Percentiles rank a stretch among this genome's conserved stretches.
Evolutionary conservation across 2,329 filamentous ascomycete genomes (phyloP).

Genomic region (Alternaria solani): DNA sequence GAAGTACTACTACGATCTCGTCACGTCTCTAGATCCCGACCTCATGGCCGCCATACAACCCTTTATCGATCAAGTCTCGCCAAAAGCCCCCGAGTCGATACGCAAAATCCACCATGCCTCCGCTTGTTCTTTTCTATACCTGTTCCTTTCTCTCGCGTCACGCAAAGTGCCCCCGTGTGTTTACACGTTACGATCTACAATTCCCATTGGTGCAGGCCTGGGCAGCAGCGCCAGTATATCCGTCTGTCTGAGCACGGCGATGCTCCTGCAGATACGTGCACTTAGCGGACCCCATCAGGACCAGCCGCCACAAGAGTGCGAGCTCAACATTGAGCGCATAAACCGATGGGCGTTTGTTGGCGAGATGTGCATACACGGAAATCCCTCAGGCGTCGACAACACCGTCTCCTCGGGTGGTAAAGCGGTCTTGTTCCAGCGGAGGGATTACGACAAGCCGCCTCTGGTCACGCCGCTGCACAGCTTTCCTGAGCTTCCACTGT

Average conservation of each 20-base stretch:
- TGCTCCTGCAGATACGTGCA: constrained; percentile 87
- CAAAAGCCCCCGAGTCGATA: constrained; percentile 69
- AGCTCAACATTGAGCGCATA: constrained; percentile 89
- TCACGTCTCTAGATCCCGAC: constrained; percentile 81
- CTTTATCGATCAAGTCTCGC: constrained; percentile 76
- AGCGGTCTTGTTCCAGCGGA: constrained; percentile 87
- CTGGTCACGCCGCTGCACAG: constrained; percentile 78
- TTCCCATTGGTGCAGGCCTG: constrained; percentile 89
- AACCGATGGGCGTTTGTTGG: constrained; percentile 98
- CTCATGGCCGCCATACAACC: constrained; percentile 83
- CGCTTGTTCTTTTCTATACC: constrained; percentile 87
- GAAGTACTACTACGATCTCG: constrained; percentile 90
- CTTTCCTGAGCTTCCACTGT: constrained; percentile 89
- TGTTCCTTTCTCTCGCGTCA: constrained; percentile 86
- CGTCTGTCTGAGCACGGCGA: constrained; percentile 83
- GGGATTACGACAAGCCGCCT: constrained; percentile 79
- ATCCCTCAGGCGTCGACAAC: constrained; percentile 96
- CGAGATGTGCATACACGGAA: constrained; percentile 97
- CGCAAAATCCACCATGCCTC: constrained; percentile 87
- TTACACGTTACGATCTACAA: constrained; percentile 91
- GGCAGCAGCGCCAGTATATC: constrained; percentile 95
- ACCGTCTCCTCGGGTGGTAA: constrained; percentile 94
- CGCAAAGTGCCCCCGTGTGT: constrained; percentile 80
- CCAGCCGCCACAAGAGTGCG: constrained; percentile 86
- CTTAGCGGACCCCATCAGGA: constrained; percentile 91